Evolutionary conservation across 78 protist genomes (phyloP), one percentile per base, ranked within the genome.

Genomic region (Paratrimastix pyriformis): DNA sequence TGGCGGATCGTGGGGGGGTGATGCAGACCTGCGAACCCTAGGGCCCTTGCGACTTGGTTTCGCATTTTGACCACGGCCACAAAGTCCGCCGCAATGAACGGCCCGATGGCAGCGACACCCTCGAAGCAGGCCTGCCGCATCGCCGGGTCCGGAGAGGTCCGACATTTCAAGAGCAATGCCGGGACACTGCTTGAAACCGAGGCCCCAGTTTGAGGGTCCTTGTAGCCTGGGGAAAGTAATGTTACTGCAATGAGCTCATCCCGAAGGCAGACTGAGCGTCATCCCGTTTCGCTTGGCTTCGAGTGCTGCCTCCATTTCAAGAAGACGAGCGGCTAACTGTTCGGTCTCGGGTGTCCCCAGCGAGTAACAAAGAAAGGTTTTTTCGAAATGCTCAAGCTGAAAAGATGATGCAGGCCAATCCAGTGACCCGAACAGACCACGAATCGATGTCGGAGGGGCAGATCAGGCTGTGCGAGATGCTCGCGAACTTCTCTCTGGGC

Each of bases 1-100:
- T n/a, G n/a, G n/a, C n/a, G n/a, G n/a, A n/a, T n/a, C n/a, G n/a
- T n/a, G n/a, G n/a, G n/a, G n/a, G n/a, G n/a, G n/a, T n/a, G n/a
- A n/a, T n/a, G n/a, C n/a, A n/a, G n/a, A n/a, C n/a, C 85, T 6
- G 4, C 70, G 69, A 68, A 80, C 35, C 85, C 85, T 7, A 59
- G 43, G 7, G 69, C 29, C 6, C 46, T 29, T 4, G 84, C 42
- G 52, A 71, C 33, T 3, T n/a, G 1, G 60, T 78, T 78, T n/a
- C 82, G 46, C 26, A 44, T 18, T 32, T 64, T 64, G 24, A 62
- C 72, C 9, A 80, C 57, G 5, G 65, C 72, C 21, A 48, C 21
- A 32, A 80, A 62, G n/a, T n/a, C n/a, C n/a, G n/a, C n/a, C n/a
- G n/a, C n/a, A n/a, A n/a, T 2, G 11, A 45, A 11, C 11, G 3